Base-by-base conservation (phyloP, 2,329 filamentous ascomycete genomes). In the Xylariaceae sp. region DNA sequence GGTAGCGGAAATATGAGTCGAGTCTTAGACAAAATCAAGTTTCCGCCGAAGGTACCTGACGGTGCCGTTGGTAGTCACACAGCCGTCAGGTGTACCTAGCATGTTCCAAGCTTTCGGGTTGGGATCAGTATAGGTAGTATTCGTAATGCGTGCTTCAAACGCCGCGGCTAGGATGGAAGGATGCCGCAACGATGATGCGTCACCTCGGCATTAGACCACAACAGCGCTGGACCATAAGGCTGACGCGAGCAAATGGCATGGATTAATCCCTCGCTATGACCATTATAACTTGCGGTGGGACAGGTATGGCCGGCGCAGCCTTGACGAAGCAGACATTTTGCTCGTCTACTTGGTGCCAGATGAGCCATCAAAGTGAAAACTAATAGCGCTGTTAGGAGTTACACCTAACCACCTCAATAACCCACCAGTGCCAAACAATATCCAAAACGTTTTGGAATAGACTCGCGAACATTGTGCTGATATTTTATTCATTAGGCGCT, bases 111-210 rank as follows among this genome's bases (percentile, higher is more conserved):
- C 32, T 16, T 37, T 7, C 5, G 12, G 32, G 12, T 37, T 3
- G 14, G 32, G 14, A 37, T 16, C 10, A 6, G 26, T 29, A 29
- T 29, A 5, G 6, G 26, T 29, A 6, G 32, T 16, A 37, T 37
- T 16, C 14, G 32, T 37, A 37, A 37, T 16, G 3, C 14, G 32
- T 12, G 14, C 12, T 14, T 37, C 32, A 37, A 37, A 16, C 6
- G 14, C 12, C 9, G 32, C 12, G 23, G 23, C 12, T 14, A 16
- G 9, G 14, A 37, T 7, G 32, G 14, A 37, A 37, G 32, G 32
- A 37, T 37, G 14, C 32, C 14, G 32, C 49, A 44, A 55, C 21
- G 20, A 49, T 48, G 44, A 48, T 41, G 48, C 40, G 41, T 19
- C 21, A 20, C 41, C 40, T 43, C 20, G 42, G 49, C 21, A 49